These are phyloP conservation scores for Lipomyces japonicus DNA, from an alignment of 805 yeast species.

Conservation along the genomic window DNA sequence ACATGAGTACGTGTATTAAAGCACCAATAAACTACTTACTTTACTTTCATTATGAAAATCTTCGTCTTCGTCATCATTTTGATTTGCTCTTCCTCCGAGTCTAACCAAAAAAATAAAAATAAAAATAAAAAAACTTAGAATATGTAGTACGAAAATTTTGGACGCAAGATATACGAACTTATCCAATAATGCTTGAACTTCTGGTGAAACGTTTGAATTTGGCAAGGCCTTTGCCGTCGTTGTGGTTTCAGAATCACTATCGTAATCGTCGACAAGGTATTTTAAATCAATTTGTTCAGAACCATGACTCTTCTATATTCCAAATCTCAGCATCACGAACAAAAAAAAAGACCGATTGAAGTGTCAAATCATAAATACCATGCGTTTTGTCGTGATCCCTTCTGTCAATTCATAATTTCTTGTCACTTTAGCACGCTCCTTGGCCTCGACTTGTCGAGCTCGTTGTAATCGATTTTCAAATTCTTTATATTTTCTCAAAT, in stretches of 20 bases:
- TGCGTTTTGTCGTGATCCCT: neutral
- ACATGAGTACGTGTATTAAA: too few species aligned
- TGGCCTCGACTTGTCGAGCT: constrained; percentile 16
- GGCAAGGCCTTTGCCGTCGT: neutral
- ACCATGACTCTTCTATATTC: constrained; percentile 23
- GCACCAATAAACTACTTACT: too few species aligned
- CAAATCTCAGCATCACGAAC: neutral
- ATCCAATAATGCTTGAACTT: constrained; percentile 48
- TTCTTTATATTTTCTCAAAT: constrained; percentile 7
- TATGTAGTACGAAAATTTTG: neutral
- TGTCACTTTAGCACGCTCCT: constrained; percentile 12
- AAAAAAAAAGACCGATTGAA: neutral
- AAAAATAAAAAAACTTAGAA: neutral
- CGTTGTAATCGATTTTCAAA: constrained; percentile 14
- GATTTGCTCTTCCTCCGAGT: constrained; percentile 12
- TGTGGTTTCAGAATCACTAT: constrained; percentile 34
- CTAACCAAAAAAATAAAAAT: constrained; percentile 1
- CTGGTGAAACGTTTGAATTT: constrained; percentile 42
- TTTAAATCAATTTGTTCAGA: constrained; percentile 41
- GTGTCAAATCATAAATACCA: neutral
- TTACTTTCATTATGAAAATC: constrained; percentile 17
- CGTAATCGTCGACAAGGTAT: constrained; percentile 42
- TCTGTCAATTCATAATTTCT: constrained; percentile 1
- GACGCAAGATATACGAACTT: constrained; percentile 30
- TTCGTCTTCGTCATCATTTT: constrained; percentile 21